Percentiles rank a stretch among this genome's conserved stretches.
Evolutionary conservation across 202 grass and related monocot species (phyloP).

Genomic region (Zizania palustris): DNA sequence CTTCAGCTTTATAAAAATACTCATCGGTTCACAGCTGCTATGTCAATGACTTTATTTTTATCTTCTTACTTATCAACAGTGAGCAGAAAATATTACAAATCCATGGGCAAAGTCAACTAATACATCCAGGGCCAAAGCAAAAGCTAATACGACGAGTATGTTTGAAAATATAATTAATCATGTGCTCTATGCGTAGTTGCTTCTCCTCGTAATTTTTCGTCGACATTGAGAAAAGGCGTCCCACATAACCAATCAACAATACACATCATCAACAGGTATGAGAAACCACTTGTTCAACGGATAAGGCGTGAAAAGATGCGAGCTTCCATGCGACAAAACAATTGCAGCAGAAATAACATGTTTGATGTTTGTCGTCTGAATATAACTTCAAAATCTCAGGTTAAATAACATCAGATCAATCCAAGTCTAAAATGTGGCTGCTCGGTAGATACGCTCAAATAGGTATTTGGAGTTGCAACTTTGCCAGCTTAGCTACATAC

Average conservation of each 20-base stretch:
- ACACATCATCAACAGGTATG: background rate
- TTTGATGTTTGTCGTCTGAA: background rate
- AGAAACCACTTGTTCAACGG: background rate
- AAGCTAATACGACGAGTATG: background rate
- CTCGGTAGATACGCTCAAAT: background rate
- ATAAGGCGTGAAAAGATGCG: too few relatives aligned
- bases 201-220: too few relatives aligned
- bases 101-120: too few relatives aligned
- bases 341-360: background rate
- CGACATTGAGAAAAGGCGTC: too few relatives aligned
- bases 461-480: conserved; percentile 2
- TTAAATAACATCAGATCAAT: conserved; percentile 17
- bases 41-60: too few relatives aligned
- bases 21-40: too few relatives aligned
- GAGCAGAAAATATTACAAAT: too few relatives aligned
- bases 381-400: conserved; percentile 25
- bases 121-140: background rate
- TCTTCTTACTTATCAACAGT: too few relatives aligned
- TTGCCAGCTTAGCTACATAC: conserved; percentile 22
- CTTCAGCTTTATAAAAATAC: background rate
- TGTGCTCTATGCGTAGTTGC: background rate
- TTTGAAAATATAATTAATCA: background rate
- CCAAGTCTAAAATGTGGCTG: too few relatives aligned
- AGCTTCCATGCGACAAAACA: too few relatives aligned
- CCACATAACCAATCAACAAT: too few relatives aligned